Percentiles rank a stretch among this genome's conserved stretches.
Conservation (phyloP, 805 yeast genomes). For the Yarrowia bubula region DNA sequence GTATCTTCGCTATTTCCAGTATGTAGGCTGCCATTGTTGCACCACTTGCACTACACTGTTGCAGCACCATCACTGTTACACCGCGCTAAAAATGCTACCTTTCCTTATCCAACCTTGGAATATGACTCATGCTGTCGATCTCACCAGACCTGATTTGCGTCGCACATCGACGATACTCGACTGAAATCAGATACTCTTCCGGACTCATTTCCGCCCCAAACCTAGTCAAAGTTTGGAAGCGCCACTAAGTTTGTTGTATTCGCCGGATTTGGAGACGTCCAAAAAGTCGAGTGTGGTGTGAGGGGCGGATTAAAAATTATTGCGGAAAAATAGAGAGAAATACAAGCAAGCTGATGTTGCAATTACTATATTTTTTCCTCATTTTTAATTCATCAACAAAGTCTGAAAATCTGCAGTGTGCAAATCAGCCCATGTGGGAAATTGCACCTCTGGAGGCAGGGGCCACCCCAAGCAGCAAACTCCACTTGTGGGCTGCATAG, state of each 20-base stretch:
- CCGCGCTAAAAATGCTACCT: not conserved
- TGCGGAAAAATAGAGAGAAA: not conserved
- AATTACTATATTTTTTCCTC: not conserved
- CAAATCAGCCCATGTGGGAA: constrained; percentile 8
- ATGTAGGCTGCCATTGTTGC: constrained; percentile 1
- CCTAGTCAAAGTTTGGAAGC: not conserved
- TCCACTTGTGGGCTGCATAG: constrained; percentile 22
- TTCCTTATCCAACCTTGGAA: not conserved
- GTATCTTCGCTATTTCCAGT: not conserved
- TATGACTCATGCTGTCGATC: not conserved
- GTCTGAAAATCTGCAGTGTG: not conserved
- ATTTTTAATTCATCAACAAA: not conserved
- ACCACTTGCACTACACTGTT: not conserved
- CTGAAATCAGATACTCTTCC: not conserved
- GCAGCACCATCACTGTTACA: not conserved
- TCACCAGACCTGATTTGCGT: not conserved
- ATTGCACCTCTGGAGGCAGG: constrained; percentile 19
- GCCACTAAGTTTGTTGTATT: constrained; percentile 11
- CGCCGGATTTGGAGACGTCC: constrained; percentile 19
- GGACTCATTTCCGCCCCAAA: constrained; percentile 16
- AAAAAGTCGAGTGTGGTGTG: not conserved
- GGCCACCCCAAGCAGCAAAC: constrained; percentile 24
- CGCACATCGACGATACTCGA: not conserved
- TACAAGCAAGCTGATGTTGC: not conserved
- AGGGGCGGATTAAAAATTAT: not conserved